phyloP scores from a whole-genome alignment of 768 basidiomycete genomes.

The Pleurotus ostreatus region DNA sequence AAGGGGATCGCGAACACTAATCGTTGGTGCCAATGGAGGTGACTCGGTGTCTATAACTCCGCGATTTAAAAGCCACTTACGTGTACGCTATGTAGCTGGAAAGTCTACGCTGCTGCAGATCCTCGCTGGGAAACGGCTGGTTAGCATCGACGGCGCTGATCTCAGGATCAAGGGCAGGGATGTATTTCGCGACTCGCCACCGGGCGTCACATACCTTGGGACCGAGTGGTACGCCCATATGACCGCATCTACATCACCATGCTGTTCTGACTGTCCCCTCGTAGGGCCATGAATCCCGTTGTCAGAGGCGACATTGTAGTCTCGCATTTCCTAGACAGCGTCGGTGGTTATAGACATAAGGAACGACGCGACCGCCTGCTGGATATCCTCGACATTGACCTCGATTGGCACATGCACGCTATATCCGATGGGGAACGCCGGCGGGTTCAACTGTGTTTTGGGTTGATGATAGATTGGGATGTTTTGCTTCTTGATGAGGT shows the following conservation, averaged over 20 bases:
- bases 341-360: conserved; percentile 94
- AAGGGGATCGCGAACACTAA: conserved; percentile 74
- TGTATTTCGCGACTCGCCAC: conserved; percentile 85
- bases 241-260: background rate
- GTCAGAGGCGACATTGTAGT: conserved; percentile 92
- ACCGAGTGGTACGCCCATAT: conserved; percentile 73
- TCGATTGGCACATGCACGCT: conserved; percentile 94
- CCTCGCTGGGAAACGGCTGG: conserved; percentile 87
- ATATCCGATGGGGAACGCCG: conserved; percentile 97
- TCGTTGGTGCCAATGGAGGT: conserved; percentile 96
- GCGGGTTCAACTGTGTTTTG: conserved; percentile 89
- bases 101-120: conserved; percentile 97
- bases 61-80: conserved; percentile 13
- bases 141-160: conserved; percentile 44
- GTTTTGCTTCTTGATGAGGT: conserved; percentile 94
- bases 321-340: conserved; percentile 92
- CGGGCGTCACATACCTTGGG: conserved; percentile 82
- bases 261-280: conserved; percentile 1
- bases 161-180: conserved; percentile 76
- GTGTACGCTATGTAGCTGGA: conserved; percentile 49
- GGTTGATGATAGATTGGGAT: conserved; percentile 94
- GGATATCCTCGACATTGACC: conserved; percentile 90
- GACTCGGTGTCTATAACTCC: conserved; percentile 15
- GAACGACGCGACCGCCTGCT: conserved; percentile 81
- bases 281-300: conserved; percentile 96